These are phyloP conservation scores for Taphrina sp. DNA, from an alignment of 1,139 yeast genomes.

Conservation along the genomic window DNA sequence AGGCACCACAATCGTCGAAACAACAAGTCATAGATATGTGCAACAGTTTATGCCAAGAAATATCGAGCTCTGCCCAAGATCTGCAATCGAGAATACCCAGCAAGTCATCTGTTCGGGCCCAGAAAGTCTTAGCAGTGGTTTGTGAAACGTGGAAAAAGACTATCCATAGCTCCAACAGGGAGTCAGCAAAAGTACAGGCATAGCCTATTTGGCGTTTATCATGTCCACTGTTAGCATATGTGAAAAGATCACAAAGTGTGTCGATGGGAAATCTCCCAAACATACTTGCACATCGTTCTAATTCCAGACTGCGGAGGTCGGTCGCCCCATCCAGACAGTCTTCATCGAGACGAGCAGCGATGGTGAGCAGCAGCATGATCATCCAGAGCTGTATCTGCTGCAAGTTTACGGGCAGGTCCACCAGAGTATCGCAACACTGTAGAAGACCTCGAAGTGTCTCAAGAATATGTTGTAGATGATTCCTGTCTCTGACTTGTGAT, in stretches of 20 bases:
- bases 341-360: not conserved
- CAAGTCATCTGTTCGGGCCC: conserved; percentile 5
- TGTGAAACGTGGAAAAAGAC: conserved; percentile 8
- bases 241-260: not conserved
- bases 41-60: too few species aligned
- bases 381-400: not conserved
- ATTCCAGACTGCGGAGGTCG: not conserved
- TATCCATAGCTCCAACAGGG: not conserved
- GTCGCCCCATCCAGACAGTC: not conserved
- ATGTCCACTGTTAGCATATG: not conserved
- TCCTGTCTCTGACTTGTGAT: not conserved
- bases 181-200: not conserved
- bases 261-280: too few species aligned
- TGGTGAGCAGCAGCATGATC: not conserved
- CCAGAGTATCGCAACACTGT: too few species aligned
- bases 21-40: too few species aligned
- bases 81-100: not conserved
- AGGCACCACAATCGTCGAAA: conserved; percentile 5
- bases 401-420: not conserved
- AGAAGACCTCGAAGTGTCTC: too few species aligned
- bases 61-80: not conserved
- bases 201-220: not conserved
- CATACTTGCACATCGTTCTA: too few species aligned
- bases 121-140: not conserved
- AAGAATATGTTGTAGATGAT: not conserved